Evolutionary conservation across 306 rosid species (phyloP).

Genomic region (Begonia peltatifolia): DNA sequence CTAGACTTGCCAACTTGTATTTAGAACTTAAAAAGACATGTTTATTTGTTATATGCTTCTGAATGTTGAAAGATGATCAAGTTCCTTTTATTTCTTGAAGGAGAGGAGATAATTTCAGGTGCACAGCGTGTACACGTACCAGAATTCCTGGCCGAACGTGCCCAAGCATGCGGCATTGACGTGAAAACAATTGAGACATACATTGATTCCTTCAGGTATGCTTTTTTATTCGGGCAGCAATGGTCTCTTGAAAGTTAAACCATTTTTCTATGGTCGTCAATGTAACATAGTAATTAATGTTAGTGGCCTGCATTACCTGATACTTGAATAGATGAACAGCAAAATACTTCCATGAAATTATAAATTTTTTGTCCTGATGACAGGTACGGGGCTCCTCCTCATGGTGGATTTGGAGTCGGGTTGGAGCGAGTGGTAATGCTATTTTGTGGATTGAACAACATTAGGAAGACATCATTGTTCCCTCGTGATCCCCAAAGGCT

Average conservation of each 20-base stretch:
- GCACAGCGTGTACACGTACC: conserved; percentile 82
- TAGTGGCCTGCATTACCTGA: too few species aligned
- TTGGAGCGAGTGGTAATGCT: conserved; percentile 96
- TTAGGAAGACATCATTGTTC: conserved; percentile 66
- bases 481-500: conserved; percentile 86
- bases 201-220: conserved; percentile 86
- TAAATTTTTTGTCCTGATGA: background rate
- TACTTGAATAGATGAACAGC: too few species aligned
- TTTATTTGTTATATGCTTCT: too few species aligned
- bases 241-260: too few species aligned
- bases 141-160: conserved; percentile 61
- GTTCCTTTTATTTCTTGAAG: conserved; percentile 13
- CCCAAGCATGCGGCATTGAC: conserved; percentile 66
- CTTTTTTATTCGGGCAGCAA: background rate
- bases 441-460: conserved; percentile 70
- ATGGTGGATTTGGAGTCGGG: conserved; percentile 94
- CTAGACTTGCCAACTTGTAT: too few species aligned
- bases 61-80: too few species aligned
- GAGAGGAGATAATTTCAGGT: conserved; percentile 96
- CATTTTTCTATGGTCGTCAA: too few species aligned
- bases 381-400: conserved; percentile 91
- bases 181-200: conserved; percentile 60
- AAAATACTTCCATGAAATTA: too few species aligned
- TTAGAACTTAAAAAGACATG: too few species aligned
- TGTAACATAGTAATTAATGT: too few species aligned